Conservation (phyloP, 75 land plant genomes). For the Cupressus sempervirens region DNA sequence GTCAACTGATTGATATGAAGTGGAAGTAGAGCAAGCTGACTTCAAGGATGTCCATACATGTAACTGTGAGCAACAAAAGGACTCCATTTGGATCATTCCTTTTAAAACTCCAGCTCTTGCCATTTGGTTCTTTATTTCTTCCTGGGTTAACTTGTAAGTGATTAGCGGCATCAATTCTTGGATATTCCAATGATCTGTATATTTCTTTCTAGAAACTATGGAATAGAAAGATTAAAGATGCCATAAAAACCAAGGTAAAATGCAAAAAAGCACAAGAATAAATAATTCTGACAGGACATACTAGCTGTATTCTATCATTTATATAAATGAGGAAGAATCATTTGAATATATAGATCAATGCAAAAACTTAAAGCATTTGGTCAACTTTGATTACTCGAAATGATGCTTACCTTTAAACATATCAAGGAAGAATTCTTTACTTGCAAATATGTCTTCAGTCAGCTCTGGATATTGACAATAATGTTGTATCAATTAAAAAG, state of each 20-base stretch:
- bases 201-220: background rate
- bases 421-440: background rate
- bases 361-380: background rate
- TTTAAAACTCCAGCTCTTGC: background rate
- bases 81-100: background rate
- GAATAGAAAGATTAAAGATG: background rate
- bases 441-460: background rate
- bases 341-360: background rate
- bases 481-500: background rate
- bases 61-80: conserved; percentile 5
- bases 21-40: conserved; percentile 1
- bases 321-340: no score
- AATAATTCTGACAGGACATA: background rate
- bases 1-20: background rate
- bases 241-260: background rate
- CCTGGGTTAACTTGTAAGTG: background rate
- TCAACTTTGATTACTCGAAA: background rate
- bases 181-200: background rate
- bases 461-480: background rate
- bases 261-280: background rate
- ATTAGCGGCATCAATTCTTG: background rate
- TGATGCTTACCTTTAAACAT: background rate
- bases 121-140: background rate
- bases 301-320: background rate
- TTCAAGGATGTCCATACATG: background rate